Evolutionary conservation across 2,329 filamentous ascomycete genomes (phyloP).

Genomic region (Lachnellula hyalina): DNA sequence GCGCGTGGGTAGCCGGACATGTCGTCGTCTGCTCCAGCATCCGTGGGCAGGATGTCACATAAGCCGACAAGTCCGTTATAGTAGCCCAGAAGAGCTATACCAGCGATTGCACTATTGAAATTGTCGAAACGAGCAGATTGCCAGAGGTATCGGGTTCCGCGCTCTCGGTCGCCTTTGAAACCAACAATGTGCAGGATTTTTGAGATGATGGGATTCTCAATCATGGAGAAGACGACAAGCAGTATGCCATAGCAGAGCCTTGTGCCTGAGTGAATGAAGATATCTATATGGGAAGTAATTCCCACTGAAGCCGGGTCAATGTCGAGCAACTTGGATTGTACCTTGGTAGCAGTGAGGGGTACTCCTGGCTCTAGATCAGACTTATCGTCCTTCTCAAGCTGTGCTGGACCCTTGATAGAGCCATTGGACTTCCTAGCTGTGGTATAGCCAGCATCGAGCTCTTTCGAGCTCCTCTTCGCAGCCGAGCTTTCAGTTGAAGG

Average conservation of each 20-base stretch:
- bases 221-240: constrained; percentile 81
- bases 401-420: not conserved
- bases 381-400: not conserved
- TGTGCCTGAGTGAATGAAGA: constrained; percentile 83
- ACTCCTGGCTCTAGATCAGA: constrained; percentile 1
- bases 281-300: constrained; percentile 71
- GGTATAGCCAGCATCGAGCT: not conserved
- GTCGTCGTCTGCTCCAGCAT: constrained; percentile 49
- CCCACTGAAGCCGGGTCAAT: constrained; percentile 48
- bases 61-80: constrained; percentile 84
- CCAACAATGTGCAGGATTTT: constrained; percentile 82
- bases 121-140: constrained; percentile 79
- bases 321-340: constrained; percentile 22
- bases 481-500: not conserved
- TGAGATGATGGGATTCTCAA: constrained; percentile 79
- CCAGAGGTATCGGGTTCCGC: constrained; percentile 84
- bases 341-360: constrained; percentile 11
- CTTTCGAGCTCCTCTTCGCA: not conserved
- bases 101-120: constrained; percentile 87
- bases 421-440: not conserved
- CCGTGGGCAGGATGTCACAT: constrained; percentile 76
- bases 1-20: constrained; percentile 67
- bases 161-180: constrained; percentile 80
- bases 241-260: constrained; percentile 88
- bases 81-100: constrained; percentile 73